Base-by-base conservation (phyloP, 768 basidiomycete genomes). In the Cubamyces sp. region DNA sequence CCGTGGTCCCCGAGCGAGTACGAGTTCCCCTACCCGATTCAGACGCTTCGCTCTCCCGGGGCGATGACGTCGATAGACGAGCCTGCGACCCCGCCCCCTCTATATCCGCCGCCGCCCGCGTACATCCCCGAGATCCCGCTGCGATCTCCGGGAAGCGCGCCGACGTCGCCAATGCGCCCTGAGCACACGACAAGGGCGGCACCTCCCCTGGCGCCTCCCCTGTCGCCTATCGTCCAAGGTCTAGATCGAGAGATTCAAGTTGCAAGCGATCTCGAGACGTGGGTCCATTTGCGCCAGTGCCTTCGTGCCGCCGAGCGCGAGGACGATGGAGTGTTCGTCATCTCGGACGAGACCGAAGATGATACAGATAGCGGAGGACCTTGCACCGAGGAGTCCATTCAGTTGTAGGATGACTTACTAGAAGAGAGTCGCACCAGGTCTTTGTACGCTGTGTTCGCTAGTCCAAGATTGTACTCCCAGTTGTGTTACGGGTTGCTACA, bases 1-100 rank as follows among this genome's bases (percentile, higher is more conserved):
- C 71, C 71, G 1, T 70, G 68, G 69, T 72, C 68, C 3, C 66
- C 67, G 16, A 51, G 56, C 43, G 71, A 72, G 52, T 62, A 68
- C 57, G 51, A 64, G 9, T 68, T 54, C 28, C 68, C 65, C 7
- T 64, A 62, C 37, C 48, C 62, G 8, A 11, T 34, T 34, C 34
- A 34, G 34, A 26, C 56, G 6, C 40, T 59, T 3, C 60, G 64
- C 37, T 61, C 53, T 30, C 65, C 64, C 7, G 1, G 3, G 15
- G 56, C 50, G 18, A n/a, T 60, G 16, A n/a, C 43, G 28, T 48
- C 49, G 2, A 19, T 48, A 1, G 23, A 46, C 25, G 57, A 56
- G 21, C 63, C 61, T 9, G 16, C 30, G 26, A 65, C 65, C 21
- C 63, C 60, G 39, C 57, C 69, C 9, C 66, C 66, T 15, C 54